phyloP scores from a whole-genome alignment of 2,329 filamentous ascomycete species.

The Exophiala xenobiotica region DNA sequence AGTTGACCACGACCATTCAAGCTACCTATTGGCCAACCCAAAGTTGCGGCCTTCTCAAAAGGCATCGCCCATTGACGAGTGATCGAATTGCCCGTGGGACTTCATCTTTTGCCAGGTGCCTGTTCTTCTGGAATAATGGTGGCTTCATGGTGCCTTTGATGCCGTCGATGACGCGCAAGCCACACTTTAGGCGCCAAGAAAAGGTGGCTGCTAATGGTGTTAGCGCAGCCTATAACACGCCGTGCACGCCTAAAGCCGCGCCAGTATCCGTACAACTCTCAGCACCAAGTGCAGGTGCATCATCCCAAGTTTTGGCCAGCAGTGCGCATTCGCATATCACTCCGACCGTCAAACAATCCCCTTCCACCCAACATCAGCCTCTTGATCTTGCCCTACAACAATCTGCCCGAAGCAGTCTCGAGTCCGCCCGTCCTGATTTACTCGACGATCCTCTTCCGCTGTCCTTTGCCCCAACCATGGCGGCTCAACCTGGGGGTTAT shows the following conservation, averaged over 20 bases:
- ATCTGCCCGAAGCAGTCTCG: constrained; percentile 18
- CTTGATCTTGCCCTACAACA: constrained; percentile 15
- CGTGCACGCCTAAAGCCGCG: neutral
- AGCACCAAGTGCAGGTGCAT: constrained; percentile 11
- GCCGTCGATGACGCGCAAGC: constrained; percentile 17
- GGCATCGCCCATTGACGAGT: neutral
- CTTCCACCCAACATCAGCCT: constrained; percentile 3
- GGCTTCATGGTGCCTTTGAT: neutral
- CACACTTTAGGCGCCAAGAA: constrained; percentile 23
- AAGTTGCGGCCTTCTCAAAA: neutral
- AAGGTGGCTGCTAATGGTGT: neutral
- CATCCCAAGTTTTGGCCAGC: constrained; percentile 24
- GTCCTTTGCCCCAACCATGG: constrained; percentile 40
- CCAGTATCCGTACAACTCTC: neutral
- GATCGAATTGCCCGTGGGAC: neutral
- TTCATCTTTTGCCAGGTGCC: constrained; percentile 12
- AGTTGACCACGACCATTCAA: neutral
- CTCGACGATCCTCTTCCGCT: constrained; percentile 18
- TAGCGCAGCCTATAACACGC: neutral
- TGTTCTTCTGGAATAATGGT: neutral
- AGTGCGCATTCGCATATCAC: constrained; percentile 17
- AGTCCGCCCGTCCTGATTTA: constrained; percentile 12
- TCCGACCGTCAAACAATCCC: constrained; percentile 7
- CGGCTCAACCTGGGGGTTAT: constrained; percentile 43
- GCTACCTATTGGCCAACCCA: neutral